Conservation (phyloP, 768 basidiomycete species). For the Aureoboletus auriporus region DNA sequence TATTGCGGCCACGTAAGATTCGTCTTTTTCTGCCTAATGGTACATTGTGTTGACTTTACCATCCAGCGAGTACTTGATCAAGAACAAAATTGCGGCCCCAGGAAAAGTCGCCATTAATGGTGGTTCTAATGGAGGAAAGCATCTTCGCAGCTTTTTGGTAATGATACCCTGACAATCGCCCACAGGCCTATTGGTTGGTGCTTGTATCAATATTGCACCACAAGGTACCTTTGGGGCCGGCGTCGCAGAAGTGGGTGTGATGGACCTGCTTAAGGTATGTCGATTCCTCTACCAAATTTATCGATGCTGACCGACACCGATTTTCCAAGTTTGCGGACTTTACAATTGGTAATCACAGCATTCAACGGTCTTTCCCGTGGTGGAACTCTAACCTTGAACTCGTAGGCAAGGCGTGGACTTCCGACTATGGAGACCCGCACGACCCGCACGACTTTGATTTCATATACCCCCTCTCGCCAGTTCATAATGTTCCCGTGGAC, state of each 20-base stretch:
- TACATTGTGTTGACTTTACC: background rate
- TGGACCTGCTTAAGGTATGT: conserved; percentile 70
- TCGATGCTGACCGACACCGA: background rate
- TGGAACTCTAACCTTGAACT: conserved; percentile 5
- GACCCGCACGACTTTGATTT: conserved; percentile 80
- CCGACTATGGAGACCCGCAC: conserved; percentile 77
- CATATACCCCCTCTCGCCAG: conserved; percentile 72
- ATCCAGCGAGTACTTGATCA: conserved; percentile 63
- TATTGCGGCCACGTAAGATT: conserved; percentile 68
- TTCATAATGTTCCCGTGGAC: conserved; percentile 70
- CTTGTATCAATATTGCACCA: conserved; percentile 77
- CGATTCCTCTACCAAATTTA: background rate
- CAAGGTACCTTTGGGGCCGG: conserved; percentile 74
- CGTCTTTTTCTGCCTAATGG: background rate
- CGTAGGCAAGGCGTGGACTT: conserved; percentile 68
- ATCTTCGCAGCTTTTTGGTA: background rate
- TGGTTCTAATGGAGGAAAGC: conserved; percentile 74
- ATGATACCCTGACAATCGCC: background rate
- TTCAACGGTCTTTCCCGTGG: background rate
- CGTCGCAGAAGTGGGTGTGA: conserved; percentile 78
- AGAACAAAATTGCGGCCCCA: conserved; percentile 62
- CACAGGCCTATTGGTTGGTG: conserved; percentile 73
- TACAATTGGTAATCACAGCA: conserved; percentile 54
- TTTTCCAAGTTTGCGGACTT: conserved; percentile 60
- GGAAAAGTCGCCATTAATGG: conserved; percentile 78